phyloP scores from a whole-genome alignment of 2,329 filamentous ascomycete species.

The Aspergillus amoenus region DNA sequence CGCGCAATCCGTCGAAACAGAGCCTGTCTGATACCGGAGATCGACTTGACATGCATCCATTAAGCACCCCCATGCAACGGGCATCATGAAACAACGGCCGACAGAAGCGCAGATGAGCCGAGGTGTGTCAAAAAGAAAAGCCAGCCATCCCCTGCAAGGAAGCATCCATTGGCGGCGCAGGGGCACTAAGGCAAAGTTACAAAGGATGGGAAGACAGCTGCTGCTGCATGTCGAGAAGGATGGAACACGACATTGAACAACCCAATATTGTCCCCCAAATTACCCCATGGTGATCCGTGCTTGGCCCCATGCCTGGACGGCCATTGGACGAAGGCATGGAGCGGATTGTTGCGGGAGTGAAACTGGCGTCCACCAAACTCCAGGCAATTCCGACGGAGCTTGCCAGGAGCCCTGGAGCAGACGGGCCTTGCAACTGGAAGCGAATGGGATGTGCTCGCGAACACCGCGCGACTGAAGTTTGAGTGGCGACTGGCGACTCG shows the following conservation, averaged over 20 bases:
- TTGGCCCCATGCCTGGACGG: constrained; percentile 4
- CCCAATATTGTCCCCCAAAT: constrained; percentile 12
- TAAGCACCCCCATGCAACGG: not conserved
- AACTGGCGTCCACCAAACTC: not conserved
- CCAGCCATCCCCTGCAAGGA: not conserved
- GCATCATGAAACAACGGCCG: not conserved
- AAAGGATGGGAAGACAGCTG: not conserved
- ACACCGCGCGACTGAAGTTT: not conserved
- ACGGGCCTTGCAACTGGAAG: not conserved
- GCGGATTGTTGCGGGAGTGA: constrained; percentile 1
- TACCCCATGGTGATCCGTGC: constrained; percentile 17
- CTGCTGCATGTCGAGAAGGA: not conserved
- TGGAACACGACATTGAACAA: not conserved
- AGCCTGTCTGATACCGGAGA: not conserved
- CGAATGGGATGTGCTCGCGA: not conserved
- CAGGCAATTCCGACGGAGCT: not conserved
- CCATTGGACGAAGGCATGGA: constrained; percentile 8
- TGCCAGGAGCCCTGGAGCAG: not conserved
- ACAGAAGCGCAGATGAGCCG: constrained; percentile 4
- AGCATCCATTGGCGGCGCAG: not conserved
- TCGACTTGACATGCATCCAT: not conserved
- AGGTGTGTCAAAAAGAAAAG: not conserved
- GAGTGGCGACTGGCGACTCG: constrained; percentile 9
- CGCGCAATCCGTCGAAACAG: not conserved
- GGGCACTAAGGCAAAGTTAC: constrained; percentile 1